Percentiles rank a stretch among this genome's conserved stretches.
Conservation (phyloP, 768 basidiomycete species). For the Kondoa subrosea region DNA sequence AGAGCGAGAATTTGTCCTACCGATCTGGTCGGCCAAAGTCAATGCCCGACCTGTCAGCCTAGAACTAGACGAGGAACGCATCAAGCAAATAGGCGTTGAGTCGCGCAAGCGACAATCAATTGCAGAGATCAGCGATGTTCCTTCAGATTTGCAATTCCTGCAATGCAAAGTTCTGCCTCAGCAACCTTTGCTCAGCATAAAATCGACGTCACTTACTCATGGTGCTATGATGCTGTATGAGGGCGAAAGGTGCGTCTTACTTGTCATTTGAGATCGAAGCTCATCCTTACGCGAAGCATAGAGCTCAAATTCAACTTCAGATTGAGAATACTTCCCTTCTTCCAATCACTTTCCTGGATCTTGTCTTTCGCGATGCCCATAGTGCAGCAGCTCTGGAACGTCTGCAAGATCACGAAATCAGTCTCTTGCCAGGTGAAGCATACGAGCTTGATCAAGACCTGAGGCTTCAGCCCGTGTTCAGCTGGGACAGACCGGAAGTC, state of each 20-base stretch:
- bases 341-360: slow-evolving; percentile 65
- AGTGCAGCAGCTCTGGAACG: slow-evolving; percentile 56
- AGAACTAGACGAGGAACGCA: slow-evolving; percentile 32
- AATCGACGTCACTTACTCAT: slow-evolving; percentile 74
- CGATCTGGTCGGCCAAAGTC: slow-evolving; percentile 54
- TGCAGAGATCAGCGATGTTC: background rate
- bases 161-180: slow-evolving; percentile 51
- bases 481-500: slow-evolving; percentile 43
- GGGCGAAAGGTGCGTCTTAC: slow-evolving; percentile 58
- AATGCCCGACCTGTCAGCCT: slow-evolving; percentile 30
- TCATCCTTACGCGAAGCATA: slow-evolving; percentile 29
- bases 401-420: slow-evolving; percentile 49
- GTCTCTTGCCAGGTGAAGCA: slow-evolving; percentile 61
- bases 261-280: background rate
- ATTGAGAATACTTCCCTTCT: slow-evolving; percentile 74
- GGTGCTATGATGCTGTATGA: slow-evolving; percentile 89
- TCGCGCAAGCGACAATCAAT: background rate
- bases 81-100: slow-evolving; percentile 52
- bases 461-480: slow-evolving; percentile 59
- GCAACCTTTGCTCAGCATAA: slow-evolving; percentile 71
- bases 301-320: slow-evolving; percentile 66
- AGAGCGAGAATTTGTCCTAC: slow-evolving; percentile 55
- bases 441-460: slow-evolving; percentile 81
- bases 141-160: background rate
- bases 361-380: slow-evolving; percentile 83